A percentile compares a stretch with the other conserved stretches of the same genome.
Conservation (phyloP, 2,329 filamentous ascomycete genomes). For the Cercospora sp. region DNA sequence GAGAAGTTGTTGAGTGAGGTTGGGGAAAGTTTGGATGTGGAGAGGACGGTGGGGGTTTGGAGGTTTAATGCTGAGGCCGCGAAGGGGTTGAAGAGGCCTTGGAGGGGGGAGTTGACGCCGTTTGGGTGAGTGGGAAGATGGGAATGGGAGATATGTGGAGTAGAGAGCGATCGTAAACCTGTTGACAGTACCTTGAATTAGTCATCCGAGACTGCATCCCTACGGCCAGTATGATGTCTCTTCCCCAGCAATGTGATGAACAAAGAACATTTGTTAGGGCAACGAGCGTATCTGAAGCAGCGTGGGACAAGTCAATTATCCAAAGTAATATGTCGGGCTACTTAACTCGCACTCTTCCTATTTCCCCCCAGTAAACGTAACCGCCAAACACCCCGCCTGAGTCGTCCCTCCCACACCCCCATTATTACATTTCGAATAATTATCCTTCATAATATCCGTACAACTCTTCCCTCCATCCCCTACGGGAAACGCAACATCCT, state of each 20-base stretch:
- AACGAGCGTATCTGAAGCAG: too few species aligned
- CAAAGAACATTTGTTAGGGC: too few species aligned
- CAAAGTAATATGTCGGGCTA: background rate
- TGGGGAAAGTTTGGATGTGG: slow-evolving; percentile 50
- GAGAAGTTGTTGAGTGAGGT: slow-evolving; percentile 39
- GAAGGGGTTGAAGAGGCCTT: slow-evolving; percentile 32
- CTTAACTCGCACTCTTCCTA: background rate
- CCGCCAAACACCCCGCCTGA: background rate
- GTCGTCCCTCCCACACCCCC: background rate
- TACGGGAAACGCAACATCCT: background rate
- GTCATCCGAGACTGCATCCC: too few species aligned
- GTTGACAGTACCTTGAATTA: too few species aligned
- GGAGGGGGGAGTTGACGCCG: slow-evolving; percentile 35
- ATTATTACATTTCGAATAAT: background rate
- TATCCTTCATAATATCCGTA: background rate
- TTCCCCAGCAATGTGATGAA: too few species aligned
- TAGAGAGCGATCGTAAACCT: too few species aligned
- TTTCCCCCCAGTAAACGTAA: background rate
- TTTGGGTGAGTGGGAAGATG: background rate
- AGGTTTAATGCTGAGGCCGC: slow-evolving; percentile 59
- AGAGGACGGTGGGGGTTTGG: slow-evolving; percentile 69
- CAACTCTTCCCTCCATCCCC: background rate
- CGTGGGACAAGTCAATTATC: background rate
- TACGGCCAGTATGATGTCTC: too few species aligned
- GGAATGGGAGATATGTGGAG: too few species aligned